These are phyloP conservation scores for Schizosaccharomyces lindneri DNA, from an alignment of 805 yeast species.

Conservation along the genomic window DNA sequence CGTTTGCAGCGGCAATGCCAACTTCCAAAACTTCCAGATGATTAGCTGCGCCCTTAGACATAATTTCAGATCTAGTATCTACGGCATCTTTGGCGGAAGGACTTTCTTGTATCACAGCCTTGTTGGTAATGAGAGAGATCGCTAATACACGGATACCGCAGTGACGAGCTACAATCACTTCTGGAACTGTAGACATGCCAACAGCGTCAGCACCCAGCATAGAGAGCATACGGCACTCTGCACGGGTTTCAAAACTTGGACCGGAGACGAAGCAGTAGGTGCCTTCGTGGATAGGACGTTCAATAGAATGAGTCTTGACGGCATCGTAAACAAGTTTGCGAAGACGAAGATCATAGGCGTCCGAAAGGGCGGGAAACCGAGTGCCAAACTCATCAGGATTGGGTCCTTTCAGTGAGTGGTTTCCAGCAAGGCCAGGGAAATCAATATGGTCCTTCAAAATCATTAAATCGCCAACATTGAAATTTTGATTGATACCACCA, in stretches of 20 bases:
- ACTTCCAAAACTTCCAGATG: slow-evolving; percentile 79
- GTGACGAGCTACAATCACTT: slow-evolving; percentile 79
- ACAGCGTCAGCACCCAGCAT: slow-evolving; percentile 74
- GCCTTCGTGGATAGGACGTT: slow-evolving; percentile 61
- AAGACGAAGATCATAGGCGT: slow-evolving; percentile 60
- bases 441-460: slow-evolving; percentile 71
- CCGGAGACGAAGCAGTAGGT: slow-evolving; percentile 68
- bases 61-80: slow-evolving; percentile 4
- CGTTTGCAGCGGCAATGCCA: slow-evolving; percentile 57
- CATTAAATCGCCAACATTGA: slow-evolving; percentile 74
- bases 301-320: slow-evolving; percentile 24
- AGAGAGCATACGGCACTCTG: slow-evolving; percentile 60
- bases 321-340: slow-evolving; percentile 34
- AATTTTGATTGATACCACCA: slow-evolving; percentile 54
- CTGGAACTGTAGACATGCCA: slow-evolving; percentile 97
- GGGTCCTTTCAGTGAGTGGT: slow-evolving; percentile 69
- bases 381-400: slow-evolving; percentile 63
- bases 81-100: slow-evolving; percentile 11
- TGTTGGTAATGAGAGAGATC: slow-evolving; percentile 63
- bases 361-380: slow-evolving; percentile 66
- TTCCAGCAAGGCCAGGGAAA: slow-evolving; percentile 74
- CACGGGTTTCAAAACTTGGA: slow-evolving; percentile 81
- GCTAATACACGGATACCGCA: slow-evolving; percentile 65
- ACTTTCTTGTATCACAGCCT: slow-evolving; percentile 36
- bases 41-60: slow-evolving; percentile 57